Evolutionary conservation across 371 early-diverging fungal genomes (phyloP).

Genomic region (Mucor piriformis): DNA sequence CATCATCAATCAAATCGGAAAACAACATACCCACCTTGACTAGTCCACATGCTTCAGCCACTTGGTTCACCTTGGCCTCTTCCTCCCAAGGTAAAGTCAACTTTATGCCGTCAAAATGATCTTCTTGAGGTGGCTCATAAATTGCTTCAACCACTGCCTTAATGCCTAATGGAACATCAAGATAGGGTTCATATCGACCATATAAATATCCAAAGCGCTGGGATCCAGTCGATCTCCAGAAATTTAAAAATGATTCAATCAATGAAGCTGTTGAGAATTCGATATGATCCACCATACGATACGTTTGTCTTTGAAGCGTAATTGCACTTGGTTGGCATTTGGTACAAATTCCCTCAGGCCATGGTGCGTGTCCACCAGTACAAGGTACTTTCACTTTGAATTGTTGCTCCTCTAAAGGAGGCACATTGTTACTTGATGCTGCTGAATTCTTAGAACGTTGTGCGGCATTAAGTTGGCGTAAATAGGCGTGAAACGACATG

Average conservation of each 20-base stretch:
- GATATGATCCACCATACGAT: constrained; percentile 98
- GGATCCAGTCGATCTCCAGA: constrained; percentile 86
- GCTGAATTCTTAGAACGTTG: constrained; percentile 63
- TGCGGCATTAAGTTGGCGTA: constrained; percentile 74
- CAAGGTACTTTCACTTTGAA: constrained; percentile 83
- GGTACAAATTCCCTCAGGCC: constrained; percentile 95
- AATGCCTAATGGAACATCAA: constrained; percentile 93
- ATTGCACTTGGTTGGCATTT: constrained; percentile 97
- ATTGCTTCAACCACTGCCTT: constrained; percentile 97
- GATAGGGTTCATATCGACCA: constrained; percentile 92
- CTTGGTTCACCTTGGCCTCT: constrained; percentile 67
- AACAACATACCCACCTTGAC: constrained; percentile 92
- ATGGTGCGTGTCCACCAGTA: constrained; percentile 83
- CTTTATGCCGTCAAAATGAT: constrained; percentile 83
- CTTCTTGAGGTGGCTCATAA: constrained; percentile 93
- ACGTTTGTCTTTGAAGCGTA: constrained; percentile 87
- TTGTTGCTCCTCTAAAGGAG: constrained; percentile 86
- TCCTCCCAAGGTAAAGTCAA: constrained; percentile 60
- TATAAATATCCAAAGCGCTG: constrained; percentile 95
- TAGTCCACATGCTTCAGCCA: constrained; percentile 81
- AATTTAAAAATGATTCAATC: constrained; percentile 89
- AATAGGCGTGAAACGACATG: constrained; percentile 94
- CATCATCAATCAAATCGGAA: constrained; percentile 93
- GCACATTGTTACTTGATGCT: constrained; percentile 52
- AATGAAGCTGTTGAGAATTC: constrained; percentile 91